phyloP scores from a whole-genome alignment of 352 stramenopile species.

The Pythium monospermum region DNA sequence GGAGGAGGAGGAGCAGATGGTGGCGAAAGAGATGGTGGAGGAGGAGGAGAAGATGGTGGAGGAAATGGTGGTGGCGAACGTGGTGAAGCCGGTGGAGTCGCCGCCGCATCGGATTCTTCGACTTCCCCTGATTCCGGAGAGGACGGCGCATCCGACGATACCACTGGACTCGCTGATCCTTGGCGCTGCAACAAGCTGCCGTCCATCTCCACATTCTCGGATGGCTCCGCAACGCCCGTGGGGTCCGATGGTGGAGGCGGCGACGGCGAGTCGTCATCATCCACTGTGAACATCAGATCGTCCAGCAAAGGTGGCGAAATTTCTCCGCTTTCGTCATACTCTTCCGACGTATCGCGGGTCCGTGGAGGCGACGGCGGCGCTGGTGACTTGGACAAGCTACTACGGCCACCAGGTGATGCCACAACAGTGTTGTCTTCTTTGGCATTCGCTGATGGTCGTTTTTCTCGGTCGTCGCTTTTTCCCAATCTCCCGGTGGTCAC shows the following conservation, averaged over 20 bases:
- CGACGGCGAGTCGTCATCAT: background rate
- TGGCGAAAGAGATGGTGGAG: background rate
- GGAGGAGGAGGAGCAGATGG: too few species aligned
- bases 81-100: background rate
- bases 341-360: conserved; percentile 15
- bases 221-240: background rate
- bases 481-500: conserved; percentile 1
- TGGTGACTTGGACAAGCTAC: conserved; percentile 1
- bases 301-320: conserved; percentile 2
- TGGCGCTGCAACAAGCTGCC: background rate
- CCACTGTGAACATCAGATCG: conserved; percentile 12
- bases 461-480: background rate
- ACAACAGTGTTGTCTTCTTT: too few species aligned
- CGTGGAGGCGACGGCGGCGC: conserved; percentile 19
- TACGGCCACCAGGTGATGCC: too few species aligned
- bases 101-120: conserved; percentile 2
- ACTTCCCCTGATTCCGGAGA: conserved; percentile 15
- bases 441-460: background rate
- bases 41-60: background rate
- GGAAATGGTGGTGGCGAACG: background rate
- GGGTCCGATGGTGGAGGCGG: conserved; percentile 7
- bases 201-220: background rate
- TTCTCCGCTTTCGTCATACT: too few species aligned
- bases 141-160: conserved; percentile 9
- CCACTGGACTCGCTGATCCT: conserved; percentile 8